Conservation (phyloP, 164 flowering plant species). For the Piper longum region DNA sequence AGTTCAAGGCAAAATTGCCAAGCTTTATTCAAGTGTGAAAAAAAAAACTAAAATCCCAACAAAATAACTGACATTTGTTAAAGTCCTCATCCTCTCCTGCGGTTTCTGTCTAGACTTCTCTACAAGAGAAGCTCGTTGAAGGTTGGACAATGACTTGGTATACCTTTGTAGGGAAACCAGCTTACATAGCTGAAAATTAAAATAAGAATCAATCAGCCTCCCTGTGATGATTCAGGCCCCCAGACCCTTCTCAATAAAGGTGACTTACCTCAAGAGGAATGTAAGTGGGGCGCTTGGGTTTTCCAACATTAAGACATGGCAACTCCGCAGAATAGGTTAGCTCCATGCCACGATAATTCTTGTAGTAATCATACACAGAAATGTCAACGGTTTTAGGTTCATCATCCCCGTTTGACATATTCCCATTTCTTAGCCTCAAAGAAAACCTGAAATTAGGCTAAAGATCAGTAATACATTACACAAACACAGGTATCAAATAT, state of each 20-base stretch:
- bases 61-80: conserved; percentile 39
- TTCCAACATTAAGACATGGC: conserved; percentile 68
- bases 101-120: conserved; percentile 95
- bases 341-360: conserved; percentile 21
- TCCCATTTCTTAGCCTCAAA: conserved; percentile 28
- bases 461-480: not conserved
- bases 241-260: not conserved
- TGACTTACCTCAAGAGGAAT: conserved; percentile 47
- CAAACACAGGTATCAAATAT: not conserved
- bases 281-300: conserved; percentile 48
- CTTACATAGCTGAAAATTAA: conserved; percentile 43
- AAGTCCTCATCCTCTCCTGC: conserved; percentile 53
- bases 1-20: not conserved
- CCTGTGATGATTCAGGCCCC: not conserved
- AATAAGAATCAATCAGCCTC: not conserved
- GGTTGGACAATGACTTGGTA: conserved; percentile 55
- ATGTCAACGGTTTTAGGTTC: conserved; percentile 20
- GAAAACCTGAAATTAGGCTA: conserved; percentile 27
- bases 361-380: conserved; percentile 57
- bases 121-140: conserved; percentile 73
- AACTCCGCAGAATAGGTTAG: conserved; percentile 29
- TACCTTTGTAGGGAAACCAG: conserved; percentile 83
- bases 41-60: not conserved
- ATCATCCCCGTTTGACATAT: conserved; percentile 10
- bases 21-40: not conserved